Percentiles rank a stretch among this genome's conserved stretches.
These are phyloP conservation scores for Aspergillus unguis DNA, from an alignment of 2,329 filamentous ascomycete genomes.

Conservation along the genomic window DNA sequence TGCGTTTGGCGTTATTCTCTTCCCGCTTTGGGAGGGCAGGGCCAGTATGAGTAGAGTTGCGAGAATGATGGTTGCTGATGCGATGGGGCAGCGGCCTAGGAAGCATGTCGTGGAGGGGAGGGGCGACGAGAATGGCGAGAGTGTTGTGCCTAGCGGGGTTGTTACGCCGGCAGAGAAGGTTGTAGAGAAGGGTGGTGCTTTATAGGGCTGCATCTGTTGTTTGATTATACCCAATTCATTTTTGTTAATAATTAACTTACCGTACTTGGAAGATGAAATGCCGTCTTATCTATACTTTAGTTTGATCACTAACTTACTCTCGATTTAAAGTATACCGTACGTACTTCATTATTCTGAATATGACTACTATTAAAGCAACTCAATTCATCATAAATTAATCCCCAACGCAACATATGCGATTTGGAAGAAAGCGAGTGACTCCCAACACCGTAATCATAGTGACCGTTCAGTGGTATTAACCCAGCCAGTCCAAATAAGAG, in stretches of 20 bases:
- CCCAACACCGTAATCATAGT: background rate
- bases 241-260: no score
- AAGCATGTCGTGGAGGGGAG: constrained; percentile 27
- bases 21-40: constrained; percentile 76
- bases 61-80: constrained; percentile 60
- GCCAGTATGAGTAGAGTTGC: constrained; percentile 61
- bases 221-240: constrained; percentile 3
- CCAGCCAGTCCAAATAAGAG: background rate
- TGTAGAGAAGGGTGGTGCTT: constrained; percentile 18
- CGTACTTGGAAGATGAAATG: background rate
- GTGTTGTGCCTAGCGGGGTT: constrained; percentile 36
- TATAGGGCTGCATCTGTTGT: background rate
- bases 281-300: background rate
- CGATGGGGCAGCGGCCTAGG: constrained; percentile 43
- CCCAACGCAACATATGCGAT: background rate
- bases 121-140: constrained; percentile 33
- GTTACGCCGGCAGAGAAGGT: constrained; percentile 49
- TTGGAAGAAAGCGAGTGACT: background rate
- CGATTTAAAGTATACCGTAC: no score
- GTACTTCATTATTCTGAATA: no score
- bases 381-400: background rate
- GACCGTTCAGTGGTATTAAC: background rate
- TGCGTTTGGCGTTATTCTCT: constrained; percentile 70
- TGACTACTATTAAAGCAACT: background rate
- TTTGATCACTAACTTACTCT: no score